phyloP scores from a whole-genome alignment of 441 rosid genomes.

The Viola pubescens region DNA sequence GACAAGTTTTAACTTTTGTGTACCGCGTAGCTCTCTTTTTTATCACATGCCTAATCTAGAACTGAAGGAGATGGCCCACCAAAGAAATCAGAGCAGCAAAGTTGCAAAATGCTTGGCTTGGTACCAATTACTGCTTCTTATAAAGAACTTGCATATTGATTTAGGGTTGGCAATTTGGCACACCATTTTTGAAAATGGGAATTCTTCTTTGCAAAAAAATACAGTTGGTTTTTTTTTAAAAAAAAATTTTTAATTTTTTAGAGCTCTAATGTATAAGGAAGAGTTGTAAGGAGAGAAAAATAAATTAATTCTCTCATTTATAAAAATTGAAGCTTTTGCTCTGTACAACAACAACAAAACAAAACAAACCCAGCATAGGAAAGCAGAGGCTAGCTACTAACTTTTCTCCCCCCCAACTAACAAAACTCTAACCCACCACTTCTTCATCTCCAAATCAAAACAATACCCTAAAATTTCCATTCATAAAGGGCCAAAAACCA shows the following conservation, averaged over 20 bases:
- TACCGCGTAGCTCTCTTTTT: not conserved
- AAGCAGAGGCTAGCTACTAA: not conserved
- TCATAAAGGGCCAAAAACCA: conserved; percentile 6
- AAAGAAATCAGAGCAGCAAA: too few species aligned
- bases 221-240: too few species aligned
- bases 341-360: conserved; percentile 25
- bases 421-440: conserved; percentile 16
- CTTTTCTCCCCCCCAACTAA: not conserved
- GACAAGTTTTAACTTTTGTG: not conserved
- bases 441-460: conserved; percentile 9
- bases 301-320: conserved; percentile 13
- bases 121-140: too few species aligned
- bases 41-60: not conserved
- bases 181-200: too few species aligned
- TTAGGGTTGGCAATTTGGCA: too few species aligned
- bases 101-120: too few species aligned
- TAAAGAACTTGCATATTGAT: too few species aligned
- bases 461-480: conserved; percentile 5
- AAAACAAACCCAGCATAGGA: conserved; percentile 11
- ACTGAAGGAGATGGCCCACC: too few species aligned
- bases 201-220: too few species aligned
- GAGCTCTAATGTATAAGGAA: not conserved
- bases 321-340: conserved; percentile 20
- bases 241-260: too few species aligned
- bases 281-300: not conserved